Percentiles rank a stretch among this genome's conserved stretches.
Evolutionary conservation across 345 rosid genomes (phyloP).

Genomic region (Orychophragmus violaceus): DNA sequence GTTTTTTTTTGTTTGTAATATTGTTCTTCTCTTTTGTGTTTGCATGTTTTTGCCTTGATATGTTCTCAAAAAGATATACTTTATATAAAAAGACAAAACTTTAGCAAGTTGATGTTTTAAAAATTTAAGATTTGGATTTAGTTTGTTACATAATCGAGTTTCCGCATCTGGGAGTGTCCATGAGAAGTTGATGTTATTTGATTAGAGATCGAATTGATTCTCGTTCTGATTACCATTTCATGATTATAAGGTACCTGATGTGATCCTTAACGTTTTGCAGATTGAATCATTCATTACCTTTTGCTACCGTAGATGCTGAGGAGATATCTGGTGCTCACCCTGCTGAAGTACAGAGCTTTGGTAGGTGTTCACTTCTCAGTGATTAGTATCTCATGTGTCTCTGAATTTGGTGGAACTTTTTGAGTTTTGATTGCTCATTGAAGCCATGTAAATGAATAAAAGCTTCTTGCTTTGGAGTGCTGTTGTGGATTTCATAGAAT

Average conservation of each 20-base stretch:
- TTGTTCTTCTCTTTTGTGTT: not conserved
- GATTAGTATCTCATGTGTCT: not conserved
- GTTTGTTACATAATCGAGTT: slow-evolving; percentile 1
- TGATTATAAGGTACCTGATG: not conserved
- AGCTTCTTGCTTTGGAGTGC: not conserved
- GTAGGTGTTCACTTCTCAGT: slow-evolving; percentile 30
- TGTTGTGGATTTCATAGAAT: not conserved
- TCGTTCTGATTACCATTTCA: not conserved
- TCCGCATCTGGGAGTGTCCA: slow-evolving; percentile 8
- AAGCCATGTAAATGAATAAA: not conserved
- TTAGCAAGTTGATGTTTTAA: slow-evolving; percentile 24
- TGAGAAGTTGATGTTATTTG: not conserved
- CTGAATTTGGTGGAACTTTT: not conserved
- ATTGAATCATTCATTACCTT: slow-evolving; percentile 65
- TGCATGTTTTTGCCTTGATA: not conserved
- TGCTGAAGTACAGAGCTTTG: slow-evolving; percentile 83
- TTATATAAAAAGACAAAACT: not conserved
- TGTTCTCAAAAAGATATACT: not conserved
- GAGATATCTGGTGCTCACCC: slow-evolving; percentile 79
- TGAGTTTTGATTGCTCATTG: not conserved
- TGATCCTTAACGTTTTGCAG: slow-evolving; percentile 29
- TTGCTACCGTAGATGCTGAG: slow-evolving; percentile 77
- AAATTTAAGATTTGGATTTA: not conserved
- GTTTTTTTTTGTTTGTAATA: not conserved
- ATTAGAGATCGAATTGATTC: not conserved